phyloP scores from a whole-genome alignment of 768 basidiomycete species.

The Leucocoprinus birnbaumii region DNA sequence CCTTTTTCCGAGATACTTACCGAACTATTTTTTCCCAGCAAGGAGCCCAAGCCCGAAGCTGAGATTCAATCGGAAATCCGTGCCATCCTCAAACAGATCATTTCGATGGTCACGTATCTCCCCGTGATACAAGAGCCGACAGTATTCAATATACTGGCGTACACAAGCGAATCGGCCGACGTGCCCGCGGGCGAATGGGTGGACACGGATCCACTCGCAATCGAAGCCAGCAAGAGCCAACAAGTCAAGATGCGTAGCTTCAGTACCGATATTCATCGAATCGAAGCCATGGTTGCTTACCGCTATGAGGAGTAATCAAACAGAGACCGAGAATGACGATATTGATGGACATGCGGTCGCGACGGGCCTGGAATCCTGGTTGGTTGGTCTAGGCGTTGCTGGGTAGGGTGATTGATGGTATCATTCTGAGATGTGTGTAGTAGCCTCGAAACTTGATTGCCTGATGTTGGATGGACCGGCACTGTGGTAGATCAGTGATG shows the following conservation, averaged over 20 bases:
- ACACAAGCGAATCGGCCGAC: slow-evolving; percentile 89
- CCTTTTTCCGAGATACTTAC: neutral
- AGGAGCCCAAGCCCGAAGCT: slow-evolving; percentile 66
- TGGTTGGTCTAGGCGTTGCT: too few species aligned
- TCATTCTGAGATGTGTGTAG: slow-evolving; percentile 5
- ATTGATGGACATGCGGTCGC: neutral
- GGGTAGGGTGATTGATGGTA: slow-evolving; percentile 24
- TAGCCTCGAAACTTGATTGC: neutral
- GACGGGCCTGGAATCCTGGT: too few species aligned
- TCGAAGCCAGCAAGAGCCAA: slow-evolving; percentile 90
- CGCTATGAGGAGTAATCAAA: slow-evolving; percentile 72
- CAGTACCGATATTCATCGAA: slow-evolving; percentile 96
- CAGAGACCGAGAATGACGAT: neutral
- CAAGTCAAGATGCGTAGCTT: slow-evolving; percentile 95
- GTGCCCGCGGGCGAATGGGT: slow-evolving; percentile 94
- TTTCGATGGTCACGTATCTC: slow-evolving; percentile 93
- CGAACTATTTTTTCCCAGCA: slow-evolving; percentile 27
- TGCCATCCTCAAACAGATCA: slow-evolving; percentile 97
- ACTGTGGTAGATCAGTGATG: slow-evolving; percentile 7
- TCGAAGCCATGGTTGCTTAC: slow-evolving; percentile 98
- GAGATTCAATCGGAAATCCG: slow-evolving; percentile 98
- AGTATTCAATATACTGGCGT: slow-evolving; percentile 97
- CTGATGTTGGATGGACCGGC: neutral
- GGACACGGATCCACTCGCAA: slow-evolving; percentile 89
- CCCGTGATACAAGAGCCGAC: slow-evolving; percentile 94